Conservation (phyloP, 306 rosid genomes). For the Mucuna pruriens region DNA sequence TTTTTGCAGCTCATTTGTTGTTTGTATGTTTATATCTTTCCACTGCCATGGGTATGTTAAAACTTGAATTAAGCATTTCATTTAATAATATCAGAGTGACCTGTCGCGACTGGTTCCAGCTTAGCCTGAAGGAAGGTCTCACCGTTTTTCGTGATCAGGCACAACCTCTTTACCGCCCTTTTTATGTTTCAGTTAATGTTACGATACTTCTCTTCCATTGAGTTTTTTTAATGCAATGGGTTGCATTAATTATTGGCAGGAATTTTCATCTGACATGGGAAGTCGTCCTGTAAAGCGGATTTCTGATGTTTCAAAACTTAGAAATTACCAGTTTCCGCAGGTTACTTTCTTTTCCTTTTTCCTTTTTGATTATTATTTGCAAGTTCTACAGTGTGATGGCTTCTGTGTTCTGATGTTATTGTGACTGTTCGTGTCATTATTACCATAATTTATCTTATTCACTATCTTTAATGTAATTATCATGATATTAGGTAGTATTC, state of each 20-base stretch:
- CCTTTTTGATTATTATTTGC: background rate
- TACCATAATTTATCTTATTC: background rate
- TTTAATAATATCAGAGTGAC: constrained; percentile 78
- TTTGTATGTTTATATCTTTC: constrained; percentile 13
- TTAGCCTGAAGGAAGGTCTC: constrained; percentile 97
- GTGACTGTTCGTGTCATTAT: background rate
- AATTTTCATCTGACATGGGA: constrained; percentile 98
- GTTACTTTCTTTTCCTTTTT: constrained; percentile 44
- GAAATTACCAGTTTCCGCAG: constrained; percentile 98
- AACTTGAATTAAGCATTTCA: constrained; percentile 39
- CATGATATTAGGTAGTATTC: constrained; percentile 17
- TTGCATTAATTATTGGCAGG: constrained; percentile 56
- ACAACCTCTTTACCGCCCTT: constrained; percentile 22
- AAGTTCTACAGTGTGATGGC: constrained; percentile 17
- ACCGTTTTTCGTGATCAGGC: constrained; percentile 99
- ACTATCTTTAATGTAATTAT: background rate
- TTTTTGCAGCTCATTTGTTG: constrained; percentile 21
- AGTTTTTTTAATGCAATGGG: constrained; percentile 11
- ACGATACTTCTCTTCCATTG: background rate
- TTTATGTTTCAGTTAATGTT: constrained; percentile 12
- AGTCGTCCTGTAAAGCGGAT: constrained; percentile 90
- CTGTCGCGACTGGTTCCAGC: constrained; percentile 99
- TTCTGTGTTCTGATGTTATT: background rate
- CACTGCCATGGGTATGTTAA: constrained; percentile 1
- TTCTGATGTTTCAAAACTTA: constrained; percentile 85